Percentiles rank a stretch among this genome's conserved stretches.
phyloP scores from a whole-genome alignment of 73 alveolate species.

The Paramecium pentaurelia region DNA sequence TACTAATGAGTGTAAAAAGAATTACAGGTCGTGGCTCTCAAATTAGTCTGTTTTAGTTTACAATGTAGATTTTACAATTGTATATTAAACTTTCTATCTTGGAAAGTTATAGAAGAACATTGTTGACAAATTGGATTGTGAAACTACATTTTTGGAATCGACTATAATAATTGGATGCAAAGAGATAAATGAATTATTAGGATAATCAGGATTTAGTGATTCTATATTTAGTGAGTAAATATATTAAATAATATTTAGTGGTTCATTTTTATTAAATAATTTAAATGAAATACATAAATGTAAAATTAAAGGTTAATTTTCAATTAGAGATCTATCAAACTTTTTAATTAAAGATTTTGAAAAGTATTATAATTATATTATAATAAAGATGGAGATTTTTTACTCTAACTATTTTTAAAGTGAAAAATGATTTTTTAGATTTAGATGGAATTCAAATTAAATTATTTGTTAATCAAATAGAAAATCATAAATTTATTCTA shows the following conservation, averaged over 20 bases:
- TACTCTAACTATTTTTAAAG: neutral
- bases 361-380: neutral
- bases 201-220: neutral
- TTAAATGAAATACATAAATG: neutral
- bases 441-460: neutral
- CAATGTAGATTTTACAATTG: neutral
- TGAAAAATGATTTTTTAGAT: neutral
- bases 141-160: neutral
- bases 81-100: neutral
- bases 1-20: neutral
- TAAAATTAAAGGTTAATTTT: neutral
- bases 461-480: neutral
- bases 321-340: neutral
- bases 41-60: neutral
- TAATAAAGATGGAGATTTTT: neutral
- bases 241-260: neutral
- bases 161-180: neutral
- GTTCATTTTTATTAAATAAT: neutral
- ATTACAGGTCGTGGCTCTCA: neutral
- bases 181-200: neutral
- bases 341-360: neutral
- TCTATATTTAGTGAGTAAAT: constrained; percentile 7
- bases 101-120: neutral
- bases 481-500: neutral
- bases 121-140: neutral